Evolutionary conservation across 169 alveolate genomes (phyloP).

Genomic region (Plasmodium gaboni): DNA sequence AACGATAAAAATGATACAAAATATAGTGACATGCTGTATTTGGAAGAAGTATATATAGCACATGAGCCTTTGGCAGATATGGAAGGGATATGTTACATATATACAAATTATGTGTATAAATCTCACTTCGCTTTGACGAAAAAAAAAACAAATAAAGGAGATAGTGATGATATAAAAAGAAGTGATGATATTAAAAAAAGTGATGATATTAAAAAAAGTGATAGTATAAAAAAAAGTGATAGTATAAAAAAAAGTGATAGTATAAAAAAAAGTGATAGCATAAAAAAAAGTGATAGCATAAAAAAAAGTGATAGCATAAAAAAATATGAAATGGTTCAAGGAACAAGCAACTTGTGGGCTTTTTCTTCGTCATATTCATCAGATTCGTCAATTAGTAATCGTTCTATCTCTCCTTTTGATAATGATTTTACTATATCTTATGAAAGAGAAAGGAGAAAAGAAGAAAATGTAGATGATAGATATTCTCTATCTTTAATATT

Average conservation of each 20-base stretch:
- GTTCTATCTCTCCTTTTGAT: too few relatives aligned
- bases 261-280: neutral
- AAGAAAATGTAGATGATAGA: neutral
- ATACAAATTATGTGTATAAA: slow-evolving; percentile 52
- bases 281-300: neutral
- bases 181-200: neutral
- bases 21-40: slow-evolving; percentile 39
- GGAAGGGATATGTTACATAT: slow-evolving; percentile 40
- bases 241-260: neutral
- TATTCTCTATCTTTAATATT: slow-evolving; percentile 55
- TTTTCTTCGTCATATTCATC: too few relatives aligned
- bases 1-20: slow-evolving; percentile 37
- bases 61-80: neutral
- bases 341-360: too few relatives aligned
- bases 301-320: neutral
- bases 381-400: too few relatives aligned
- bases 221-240: neutral
- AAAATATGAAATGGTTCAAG: too few relatives aligned
- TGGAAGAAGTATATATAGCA: neutral
- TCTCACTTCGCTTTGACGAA: slow-evolving; percentile 35
- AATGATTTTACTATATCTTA: too few relatives aligned
- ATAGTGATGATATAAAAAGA: neutral
- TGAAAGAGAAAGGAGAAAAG: too few relatives aligned
- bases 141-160: slow-evolving; percentile 10
- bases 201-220: neutral